phyloP scores from a whole-genome alignment of 805 yeast species.

The Zygosaccharomyces bailii region DNA sequence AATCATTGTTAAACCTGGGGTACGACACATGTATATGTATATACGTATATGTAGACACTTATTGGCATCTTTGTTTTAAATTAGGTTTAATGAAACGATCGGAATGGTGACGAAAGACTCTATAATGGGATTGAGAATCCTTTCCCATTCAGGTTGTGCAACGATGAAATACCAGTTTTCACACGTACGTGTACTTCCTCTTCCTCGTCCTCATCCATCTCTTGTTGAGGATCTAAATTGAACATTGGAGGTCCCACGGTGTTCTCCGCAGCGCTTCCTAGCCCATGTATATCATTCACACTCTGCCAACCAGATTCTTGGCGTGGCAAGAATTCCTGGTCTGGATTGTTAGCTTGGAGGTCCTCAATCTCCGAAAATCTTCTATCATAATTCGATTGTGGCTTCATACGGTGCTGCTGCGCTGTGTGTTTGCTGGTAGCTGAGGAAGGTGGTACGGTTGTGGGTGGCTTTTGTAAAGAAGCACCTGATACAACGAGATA shows the following conservation, averaged over 20 bases:
- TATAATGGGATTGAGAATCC: conserved; percentile 27
- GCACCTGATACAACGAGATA: conserved; percentile 37
- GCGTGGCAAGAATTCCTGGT: conserved; percentile 14
- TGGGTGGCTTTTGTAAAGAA: conserved; percentile 10
- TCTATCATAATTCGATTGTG: conserved; percentile 1
- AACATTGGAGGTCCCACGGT: conserved; percentile 14
- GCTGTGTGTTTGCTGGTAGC: not conserved
- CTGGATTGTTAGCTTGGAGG: conserved; percentile 14
- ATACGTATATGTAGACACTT: conserved; percentile 1
- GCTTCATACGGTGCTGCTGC: not conserved
- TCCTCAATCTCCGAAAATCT: conserved; percentile 9
- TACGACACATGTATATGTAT: conserved; percentile 3
- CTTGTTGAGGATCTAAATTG: conserved; percentile 7
- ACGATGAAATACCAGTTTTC: conserved; percentile 39
- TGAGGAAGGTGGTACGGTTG: not conserved
- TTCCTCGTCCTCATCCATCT: conserved; percentile 12
- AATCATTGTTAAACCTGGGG: not conserved
- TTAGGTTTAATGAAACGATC: not conserved
- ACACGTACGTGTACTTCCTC: conserved; percentile 43
- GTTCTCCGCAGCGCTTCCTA: conserved; percentile 13
- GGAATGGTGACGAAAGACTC: not conserved
- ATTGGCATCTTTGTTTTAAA: conserved; percentile 6
- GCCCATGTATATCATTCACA: conserved; percentile 33
- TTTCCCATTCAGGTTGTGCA: conserved; percentile 42
- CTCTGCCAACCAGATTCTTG: conserved; percentile 32